These are phyloP conservation scores for Angomonas deanei DNA, from an alignment of 208 protist genomes.

Conservation along the genomic window DNA sequence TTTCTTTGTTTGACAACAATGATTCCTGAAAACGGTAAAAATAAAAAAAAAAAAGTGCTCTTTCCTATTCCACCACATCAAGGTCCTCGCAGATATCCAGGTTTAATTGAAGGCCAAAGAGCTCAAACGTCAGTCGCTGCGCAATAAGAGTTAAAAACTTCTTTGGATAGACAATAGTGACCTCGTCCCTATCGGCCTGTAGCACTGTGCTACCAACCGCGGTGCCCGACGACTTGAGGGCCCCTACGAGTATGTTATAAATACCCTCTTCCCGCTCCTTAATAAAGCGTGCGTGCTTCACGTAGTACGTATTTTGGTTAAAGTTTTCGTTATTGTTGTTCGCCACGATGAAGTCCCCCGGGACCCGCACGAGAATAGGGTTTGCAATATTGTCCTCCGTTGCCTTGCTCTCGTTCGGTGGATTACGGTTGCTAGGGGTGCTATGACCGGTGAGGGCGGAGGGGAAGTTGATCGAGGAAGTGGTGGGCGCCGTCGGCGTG, in stretches of 20 bases:
- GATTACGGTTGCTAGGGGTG: constrained; percentile 3
- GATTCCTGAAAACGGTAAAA: not conserved
- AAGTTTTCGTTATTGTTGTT: not conserved
- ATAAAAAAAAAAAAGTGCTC: constrained; percentile 1
- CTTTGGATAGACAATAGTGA: constrained; percentile 42
- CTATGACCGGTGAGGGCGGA: not conserved
- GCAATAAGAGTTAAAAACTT: constrained; percentile 65
- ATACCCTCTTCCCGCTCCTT: not conserved
- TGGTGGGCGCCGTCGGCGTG: not conserved
- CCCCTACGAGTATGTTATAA: not conserved
- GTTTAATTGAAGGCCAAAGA: constrained; percentile 54
- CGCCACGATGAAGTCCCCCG: not conserved
- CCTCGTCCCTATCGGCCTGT: constrained; percentile 1
- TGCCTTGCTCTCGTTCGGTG: too few species aligned
- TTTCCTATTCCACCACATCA: constrained; percentile 23
- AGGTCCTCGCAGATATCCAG: constrained; percentile 78
- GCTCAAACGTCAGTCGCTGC: constrained; percentile 42
- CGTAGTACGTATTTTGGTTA: not conserved
- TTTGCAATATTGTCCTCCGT: too few species aligned
- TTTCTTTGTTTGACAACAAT: not conserved
- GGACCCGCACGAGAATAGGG: not conserved
- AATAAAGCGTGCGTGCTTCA: not conserved
- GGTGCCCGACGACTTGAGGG: not conserved
- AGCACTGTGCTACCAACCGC: not conserved
- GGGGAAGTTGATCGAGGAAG: not conserved